Conservation (phyloP, 345 rosid species). For the Linum tenue region DNA sequence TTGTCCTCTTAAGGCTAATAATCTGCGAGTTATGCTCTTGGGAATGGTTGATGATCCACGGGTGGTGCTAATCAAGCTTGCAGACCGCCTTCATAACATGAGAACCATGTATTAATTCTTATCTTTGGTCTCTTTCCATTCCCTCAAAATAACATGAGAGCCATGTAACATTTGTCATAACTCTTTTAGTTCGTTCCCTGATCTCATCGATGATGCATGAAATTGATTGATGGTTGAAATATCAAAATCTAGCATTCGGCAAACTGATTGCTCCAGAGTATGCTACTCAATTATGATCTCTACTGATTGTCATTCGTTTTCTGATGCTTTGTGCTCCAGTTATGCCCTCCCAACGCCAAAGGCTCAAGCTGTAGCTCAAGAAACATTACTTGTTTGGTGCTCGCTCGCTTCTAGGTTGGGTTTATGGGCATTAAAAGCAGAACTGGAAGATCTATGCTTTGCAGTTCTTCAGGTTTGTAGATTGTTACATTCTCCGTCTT, state of each 20-base stretch:
- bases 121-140: slow-evolving; percentile 4
- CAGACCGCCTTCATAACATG: slow-evolving; percentile 79
- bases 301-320: too few relatives aligned
- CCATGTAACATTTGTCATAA: background rate
- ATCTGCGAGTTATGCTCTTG: slow-evolving; percentile 59
- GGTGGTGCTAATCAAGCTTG: slow-evolving; percentile 74
- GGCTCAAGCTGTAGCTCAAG: slow-evolving; percentile 71
- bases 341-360: slow-evolving; percentile 49
- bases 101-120: slow-evolving; percentile 53
- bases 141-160: background rate
- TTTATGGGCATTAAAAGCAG: slow-evolving; percentile 68
- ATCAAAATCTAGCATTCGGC: background rate
- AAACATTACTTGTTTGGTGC: slow-evolving; percentile 66
- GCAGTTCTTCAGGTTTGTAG: slow-evolving; percentile 63
- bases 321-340: slow-evolving; percentile 22
- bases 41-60: slow-evolving; percentile 82
- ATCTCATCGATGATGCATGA: background rate
- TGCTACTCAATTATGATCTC: background rate
- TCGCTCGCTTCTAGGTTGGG: slow-evolving; percentile 75
- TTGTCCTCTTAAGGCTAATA: slow-evolving; percentile 37
- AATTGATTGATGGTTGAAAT: background rate
- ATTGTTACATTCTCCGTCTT: slow-evolving; percentile 1
- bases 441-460: slow-evolving; percentile 65
- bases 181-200: background rate
- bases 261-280: background rate